Percentiles rank a stretch among this genome's conserved stretches.
Evolutionary conservation across 1,139 yeast genomes (phyloP).

Genomic region (Pichia terricola): DNA sequence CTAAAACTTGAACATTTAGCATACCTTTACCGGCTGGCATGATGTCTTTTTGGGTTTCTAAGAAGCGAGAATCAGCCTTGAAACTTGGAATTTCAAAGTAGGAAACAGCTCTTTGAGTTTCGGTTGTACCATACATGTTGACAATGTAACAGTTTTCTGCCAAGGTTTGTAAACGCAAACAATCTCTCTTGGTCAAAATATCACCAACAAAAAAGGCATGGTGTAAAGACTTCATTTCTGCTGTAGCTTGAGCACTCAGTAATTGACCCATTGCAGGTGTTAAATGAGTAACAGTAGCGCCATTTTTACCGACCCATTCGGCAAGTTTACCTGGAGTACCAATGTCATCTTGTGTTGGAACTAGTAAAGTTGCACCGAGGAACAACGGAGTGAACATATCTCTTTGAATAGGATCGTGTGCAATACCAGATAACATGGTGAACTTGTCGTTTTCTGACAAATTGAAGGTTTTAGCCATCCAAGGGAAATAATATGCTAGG

Average conservation of each 20-base stretch:
- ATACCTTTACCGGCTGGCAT: constrained; percentile 99
- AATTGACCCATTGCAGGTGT: constrained; percentile 99
- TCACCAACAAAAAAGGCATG: constrained; percentile 99
- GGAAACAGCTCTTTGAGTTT: constrained; percentile 96
- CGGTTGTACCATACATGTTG: constrained; percentile 99
- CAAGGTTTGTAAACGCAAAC: constrained; percentile 80
- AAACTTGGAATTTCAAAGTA: constrained; percentile 81
- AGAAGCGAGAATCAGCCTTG: constrained; percentile 56
- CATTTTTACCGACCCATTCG: constrained; percentile 89
- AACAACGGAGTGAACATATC: constrained; percentile 97
- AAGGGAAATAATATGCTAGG: constrained; percentile 91
- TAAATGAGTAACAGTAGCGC: constrained; percentile 92
- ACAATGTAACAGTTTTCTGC: constrained; percentile 87
- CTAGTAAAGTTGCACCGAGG: constrained; percentile 84
- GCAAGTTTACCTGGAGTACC: constrained; percentile 98
- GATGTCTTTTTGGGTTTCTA: constrained; percentile 81
- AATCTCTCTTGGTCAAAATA: constrained; percentile 91
- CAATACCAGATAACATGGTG: constrained; percentile 97
- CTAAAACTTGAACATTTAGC: constrained; percentile 87
- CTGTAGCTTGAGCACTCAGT: constrained; percentile 90
- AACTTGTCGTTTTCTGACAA: constrained; percentile 74
- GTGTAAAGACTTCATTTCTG: constrained; percentile 75
- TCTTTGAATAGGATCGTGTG: constrained; percentile 98
- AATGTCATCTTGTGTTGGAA: constrained; percentile 94
- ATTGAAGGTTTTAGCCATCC: constrained; percentile 89